Conservation (phyloP, 495 filamentous ascomycete genomes). For the Elasticomyces elasticus region DNA sequence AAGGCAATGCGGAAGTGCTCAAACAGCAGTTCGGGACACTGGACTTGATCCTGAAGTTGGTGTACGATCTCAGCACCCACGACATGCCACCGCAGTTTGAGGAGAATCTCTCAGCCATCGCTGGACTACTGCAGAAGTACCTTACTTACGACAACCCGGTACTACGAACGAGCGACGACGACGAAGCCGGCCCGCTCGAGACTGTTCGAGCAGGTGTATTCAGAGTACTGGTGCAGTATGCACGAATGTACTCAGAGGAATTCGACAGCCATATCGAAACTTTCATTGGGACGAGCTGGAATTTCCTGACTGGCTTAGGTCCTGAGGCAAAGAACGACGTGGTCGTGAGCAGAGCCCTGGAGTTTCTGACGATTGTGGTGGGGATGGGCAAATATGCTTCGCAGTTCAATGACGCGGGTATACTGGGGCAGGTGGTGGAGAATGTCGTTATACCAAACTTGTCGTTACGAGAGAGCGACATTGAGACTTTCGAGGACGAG, state of each 20-base stretch:
- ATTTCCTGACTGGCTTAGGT: constrained; percentile 73
- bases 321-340: constrained; percentile 87
- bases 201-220: constrained; percentile 85
- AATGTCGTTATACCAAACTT: constrained; percentile 94
- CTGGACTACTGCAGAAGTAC: constrained; percentile 79
- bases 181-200: constrained; percentile 75
- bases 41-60: constrained; percentile 76
- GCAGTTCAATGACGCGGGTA: constrained; percentile 70
- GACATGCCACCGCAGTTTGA: constrained; percentile 91
- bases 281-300: constrained; percentile 85
- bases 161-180: constrained; percentile 72
- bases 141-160: constrained; percentile 77
- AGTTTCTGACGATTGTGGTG: constrained; percentile 86
- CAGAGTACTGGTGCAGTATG: constrained; percentile 73
- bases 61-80: constrained; percentile 93
- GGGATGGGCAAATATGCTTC: constrained; percentile 64
- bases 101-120: constrained; percentile 66
- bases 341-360: constrained; percentile 84
- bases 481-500: constrained; percentile 95
- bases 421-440: constrained; percentile 74
- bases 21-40: constrained; percentile 69
- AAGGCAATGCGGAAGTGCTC: constrained; percentile 60
- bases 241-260: constrained; percentile 87
- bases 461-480: constrained; percentile 76
- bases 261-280: constrained; percentile 66